Evolutionary conservation across 208 protist species (phyloP), one percentile per base, ranked within the genome.

Genomic region (Leishmania martiniquensis): DNA sequence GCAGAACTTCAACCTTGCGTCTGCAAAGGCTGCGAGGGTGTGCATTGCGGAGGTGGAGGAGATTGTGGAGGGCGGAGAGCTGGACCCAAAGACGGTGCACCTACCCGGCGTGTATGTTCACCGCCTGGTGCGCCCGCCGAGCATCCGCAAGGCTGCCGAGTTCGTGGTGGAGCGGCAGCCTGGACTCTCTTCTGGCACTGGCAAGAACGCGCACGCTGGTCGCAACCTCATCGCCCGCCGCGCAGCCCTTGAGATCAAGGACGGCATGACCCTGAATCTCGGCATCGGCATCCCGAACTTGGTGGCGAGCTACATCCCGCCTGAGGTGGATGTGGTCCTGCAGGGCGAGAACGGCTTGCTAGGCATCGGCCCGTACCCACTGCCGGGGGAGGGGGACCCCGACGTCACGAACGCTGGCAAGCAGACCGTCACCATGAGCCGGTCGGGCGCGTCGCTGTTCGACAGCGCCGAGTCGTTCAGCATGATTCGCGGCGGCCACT

Each of bases 331-430:
- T 65, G 93, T 99, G 44, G 85, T 87, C 68, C 87, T 98, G 17
- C 95, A 98, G 84, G 74, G n/a, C 13, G 95, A 98, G 77, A 96
- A 97, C 76, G 96, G 94, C 39, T 29, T 98, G 7, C 85, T 98
- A 1, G 92, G 92, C 37, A 88, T 96, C 75, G 96, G 96, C 22
- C 97, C 96, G 34, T 97, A 93, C 86, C 97, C 97, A 34, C 54
- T 84, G 63, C 52, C 74, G 10, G 91, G 88, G 51, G 55, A 96
- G 75, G 85, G 93, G 25, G 95, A 99, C 76, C 42, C 93, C 37
- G 98, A 99, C 85, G 68, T 98, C 25, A 98, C 98, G 67, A 99
- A 99, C 79, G 98, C 98, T 13, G 94, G 96, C 54, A 99, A 99
- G 77, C 93, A 99, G 81, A 98, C 97, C 9, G 87, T 85, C 37